Evolutionary conservation across 2,329 filamentous ascomycete species (phyloP).

Genomic region (Ceratocystis huliohia): DNA sequence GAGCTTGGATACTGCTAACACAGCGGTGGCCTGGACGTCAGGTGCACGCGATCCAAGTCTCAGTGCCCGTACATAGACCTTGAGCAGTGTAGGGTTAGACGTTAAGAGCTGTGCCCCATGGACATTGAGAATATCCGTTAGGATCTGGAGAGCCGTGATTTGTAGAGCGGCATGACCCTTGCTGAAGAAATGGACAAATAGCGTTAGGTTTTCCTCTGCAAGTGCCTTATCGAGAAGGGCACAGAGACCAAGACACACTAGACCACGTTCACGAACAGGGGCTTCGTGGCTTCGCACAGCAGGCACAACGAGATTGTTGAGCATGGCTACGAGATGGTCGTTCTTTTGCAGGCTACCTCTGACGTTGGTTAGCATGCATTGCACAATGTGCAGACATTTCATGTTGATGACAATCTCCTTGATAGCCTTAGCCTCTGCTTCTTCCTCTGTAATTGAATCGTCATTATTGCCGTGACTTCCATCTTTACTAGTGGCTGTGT

Average conservation of each 20-base stretch:
- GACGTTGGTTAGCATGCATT: constrained; percentile 94
- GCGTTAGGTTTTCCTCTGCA: constrained; percentile 76
- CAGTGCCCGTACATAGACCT: constrained; percentile 73
- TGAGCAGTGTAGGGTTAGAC: constrained; percentile 56
- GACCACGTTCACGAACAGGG: constrained; percentile 77
- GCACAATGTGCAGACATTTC: constrained; percentile 93
- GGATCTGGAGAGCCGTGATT: constrained; percentile 77
- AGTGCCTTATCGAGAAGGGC: constrained; percentile 83
- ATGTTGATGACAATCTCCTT: constrained; percentile 93
- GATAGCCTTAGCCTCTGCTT: constrained; percentile 61
- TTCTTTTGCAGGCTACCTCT: constrained; percentile 78
- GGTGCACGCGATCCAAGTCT: constrained; percentile 56
- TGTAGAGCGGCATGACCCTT: constrained; percentile 86
- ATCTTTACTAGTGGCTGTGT: constrained; percentile 33
- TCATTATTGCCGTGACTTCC: constrained; percentile 27
- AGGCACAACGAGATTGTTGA: constrained; percentile 92
- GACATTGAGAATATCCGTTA: constrained; percentile 84
- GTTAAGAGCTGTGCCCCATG: constrained; percentile 69
- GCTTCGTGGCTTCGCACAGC: constrained; percentile 88
- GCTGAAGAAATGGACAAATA: constrained; percentile 92
- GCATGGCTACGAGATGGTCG: constrained; percentile 85
- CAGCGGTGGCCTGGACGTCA: constrained; percentile 69
- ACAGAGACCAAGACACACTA: constrained; percentile 81
- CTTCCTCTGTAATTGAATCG: constrained; percentile 43
- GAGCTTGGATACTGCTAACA: constrained; percentile 71